Base-by-base conservation (phyloP, 1,284 basidiomycete species). In the Pisolithus thermaeus region DNA sequence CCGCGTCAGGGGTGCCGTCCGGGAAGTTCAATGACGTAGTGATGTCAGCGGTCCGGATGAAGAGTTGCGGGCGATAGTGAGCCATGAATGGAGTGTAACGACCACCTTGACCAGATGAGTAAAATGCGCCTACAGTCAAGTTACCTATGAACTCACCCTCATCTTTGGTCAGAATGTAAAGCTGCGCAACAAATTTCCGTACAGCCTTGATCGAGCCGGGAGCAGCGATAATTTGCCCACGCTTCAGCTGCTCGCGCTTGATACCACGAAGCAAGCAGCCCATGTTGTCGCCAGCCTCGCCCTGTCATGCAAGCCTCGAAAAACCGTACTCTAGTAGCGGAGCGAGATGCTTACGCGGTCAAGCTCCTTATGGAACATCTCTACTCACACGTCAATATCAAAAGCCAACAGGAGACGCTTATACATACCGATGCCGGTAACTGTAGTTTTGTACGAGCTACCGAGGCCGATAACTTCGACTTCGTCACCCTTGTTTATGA, bases 291-390 rank as follows among this genome's bases (percentile, higher is more conserved):
- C 97, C 97, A 59, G 97, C 96, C 73, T 98, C 92, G 58, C 93
- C 96, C 84, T 86, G 54, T 41, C 22, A 40, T 30, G 52, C 46
- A 22, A 43, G 27, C 44, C 18, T 32, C 46, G 52, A 54, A 32
- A 32, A 39, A 47, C 5, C 11, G 28, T 43, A 32, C 25, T 16
- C 22, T 3, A 8, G 20, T 20, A 28, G 27, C 42, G 5, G 39
- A 44, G 47, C 45, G 16, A 37, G 39, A 36, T 9, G 61, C 77
- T 49, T 70, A 85, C 86, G 55, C 94, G 84, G 52, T 99, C 97
- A 56, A 99, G 83, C 76, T 99, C 97, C 79, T 97, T 98, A 81
- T 97, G 95, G 87, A 99, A 99, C 92, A 97, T 98, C 74, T 99
- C 96, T 90, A 47, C 54, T n/a, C 42, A 32, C 47, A 25, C 22